A percentile compares a stretch with the other conserved stretches of the same genome.
Evolutionary conservation across 805 yeast genomes (phyloP).

Genomic region (Wickerhamiella allomyrinae): DNA sequence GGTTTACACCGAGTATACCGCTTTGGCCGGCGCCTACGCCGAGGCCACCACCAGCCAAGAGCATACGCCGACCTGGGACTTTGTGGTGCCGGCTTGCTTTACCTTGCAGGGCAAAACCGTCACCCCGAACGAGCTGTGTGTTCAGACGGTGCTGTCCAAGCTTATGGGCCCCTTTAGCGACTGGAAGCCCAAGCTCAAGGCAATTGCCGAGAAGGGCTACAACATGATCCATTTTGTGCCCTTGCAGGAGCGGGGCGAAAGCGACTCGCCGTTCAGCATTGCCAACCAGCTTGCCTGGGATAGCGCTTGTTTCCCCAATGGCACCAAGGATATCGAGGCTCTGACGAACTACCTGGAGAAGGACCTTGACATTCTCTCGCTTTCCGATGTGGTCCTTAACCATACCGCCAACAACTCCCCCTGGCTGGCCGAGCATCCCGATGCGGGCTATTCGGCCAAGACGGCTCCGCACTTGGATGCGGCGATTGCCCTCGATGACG

Average conservation of each 20-base stretch:
- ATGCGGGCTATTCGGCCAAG: conserved; percentile 67
- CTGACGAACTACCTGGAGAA: conserved; percentile 38
- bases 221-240: conserved; percentile 97
- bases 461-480: conserved; percentile 83
- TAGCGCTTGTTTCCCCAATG: conserved; percentile 40
- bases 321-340: conserved; percentile 37
- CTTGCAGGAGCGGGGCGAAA: conserved; percentile 72
- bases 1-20: conserved; percentile 49
- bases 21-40: conserved; percentile 14
- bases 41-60: conserved; percentile 22
- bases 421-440: conserved; percentile 82
- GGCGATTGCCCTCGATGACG: conserved; percentile 71
- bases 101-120: conserved; percentile 39
- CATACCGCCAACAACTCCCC: conserved; percentile 85
- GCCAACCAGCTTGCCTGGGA: conserved; percentile 75
- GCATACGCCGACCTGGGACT: conserved; percentile 44
- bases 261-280: conserved; percentile 88
- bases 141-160: conserved; percentile 79
- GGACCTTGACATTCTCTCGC: conserved; percentile 49
- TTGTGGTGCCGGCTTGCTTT: conserved; percentile 70
- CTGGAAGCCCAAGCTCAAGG: conserved; percentile 56
- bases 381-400: conserved; percentile 88
- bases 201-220: conserved; percentile 62
- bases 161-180: conserved; percentile 61
- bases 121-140: conserved; percentile 62